Conservation (phyloP, 208 protist species). For the Novymonas esmeraldas region DNA sequence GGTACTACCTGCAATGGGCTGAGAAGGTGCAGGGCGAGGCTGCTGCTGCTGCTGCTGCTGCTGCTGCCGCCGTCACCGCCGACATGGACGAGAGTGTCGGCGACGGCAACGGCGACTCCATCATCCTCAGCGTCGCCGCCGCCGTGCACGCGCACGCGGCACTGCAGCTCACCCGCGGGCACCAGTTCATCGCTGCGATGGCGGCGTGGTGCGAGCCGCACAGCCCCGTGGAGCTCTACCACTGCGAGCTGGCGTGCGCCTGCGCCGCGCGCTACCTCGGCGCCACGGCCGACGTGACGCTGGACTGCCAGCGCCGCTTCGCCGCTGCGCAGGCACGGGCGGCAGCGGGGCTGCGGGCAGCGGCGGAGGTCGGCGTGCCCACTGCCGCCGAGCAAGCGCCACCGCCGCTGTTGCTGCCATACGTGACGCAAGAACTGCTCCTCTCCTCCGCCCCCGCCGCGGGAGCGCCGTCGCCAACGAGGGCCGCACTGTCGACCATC, state of each 20-base stretch:
- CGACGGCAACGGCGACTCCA: background rate
- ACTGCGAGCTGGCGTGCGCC: constrained; percentile 73
- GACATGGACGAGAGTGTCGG: background rate
- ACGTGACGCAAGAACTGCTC: constrained; percentile 18
- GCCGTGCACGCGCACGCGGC: constrained; percentile 31
- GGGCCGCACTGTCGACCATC: background rate
- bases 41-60: no score
- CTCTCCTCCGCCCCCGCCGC: constrained; percentile 1
- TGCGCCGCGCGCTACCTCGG: constrained; percentile 65
- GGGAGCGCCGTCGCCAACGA: background rate
- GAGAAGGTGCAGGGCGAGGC: background rate
- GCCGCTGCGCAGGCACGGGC: constrained; percentile 33
- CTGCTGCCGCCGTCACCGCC: no score
- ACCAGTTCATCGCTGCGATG: constrained; percentile 77
- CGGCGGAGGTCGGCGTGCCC: background rate
- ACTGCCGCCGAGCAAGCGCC: background rate
- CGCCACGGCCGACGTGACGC: constrained; percentile 12
- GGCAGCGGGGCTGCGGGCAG: background rate
- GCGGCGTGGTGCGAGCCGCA: constrained; percentile 61
- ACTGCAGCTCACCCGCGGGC: constrained; percentile 65
- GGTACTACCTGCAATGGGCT: constrained; percentile 37
- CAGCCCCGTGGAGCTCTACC: constrained; percentile 53
- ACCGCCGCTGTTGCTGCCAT: constrained; percentile 17
- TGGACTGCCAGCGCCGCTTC: constrained; percentile 47
- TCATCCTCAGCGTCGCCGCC: background rate